phyloP scores from a whole-genome alignment of 805 yeast species.

The Hanseniaspora vineae region DNA sequence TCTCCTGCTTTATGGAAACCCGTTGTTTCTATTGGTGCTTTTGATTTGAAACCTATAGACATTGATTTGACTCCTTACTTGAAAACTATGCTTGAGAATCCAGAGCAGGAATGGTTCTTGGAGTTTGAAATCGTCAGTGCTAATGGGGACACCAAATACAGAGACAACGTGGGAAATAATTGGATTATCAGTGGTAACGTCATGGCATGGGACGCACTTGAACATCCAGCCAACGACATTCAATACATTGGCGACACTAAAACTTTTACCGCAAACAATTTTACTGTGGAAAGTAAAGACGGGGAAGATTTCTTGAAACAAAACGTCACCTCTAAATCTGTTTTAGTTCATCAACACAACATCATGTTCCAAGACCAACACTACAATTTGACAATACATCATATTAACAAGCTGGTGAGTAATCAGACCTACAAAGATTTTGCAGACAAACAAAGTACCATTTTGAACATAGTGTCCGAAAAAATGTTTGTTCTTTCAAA shows the following conservation, averaged over 20 bases:
- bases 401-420: constrained; percentile 24
- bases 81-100: constrained; percentile 47
- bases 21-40: constrained; percentile 60
- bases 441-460: constrained; percentile 25
- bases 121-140: constrained; percentile 44
- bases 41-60: constrained; percentile 58
- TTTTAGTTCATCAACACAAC: constrained; percentile 1
- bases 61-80: constrained; percentile 59
- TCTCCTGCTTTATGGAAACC: constrained; percentile 77
- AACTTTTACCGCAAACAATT: not conserved
- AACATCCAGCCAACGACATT: constrained; percentile 19
- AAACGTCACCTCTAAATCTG: constrained; percentile 7
- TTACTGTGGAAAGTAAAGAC: constrained; percentile 6
- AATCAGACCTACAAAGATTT: constrained; percentile 25
- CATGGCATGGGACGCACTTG: constrained; percentile 42
- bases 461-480: not conserved
- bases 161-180: constrained; percentile 29
- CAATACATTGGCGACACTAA: not conserved
- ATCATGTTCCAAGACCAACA: constrained; percentile 1
- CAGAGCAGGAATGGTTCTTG: constrained; percentile 22
- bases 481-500: not conserved
- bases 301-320: constrained; percentile 12
- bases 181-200: constrained; percentile 52
- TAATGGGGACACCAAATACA: constrained; percentile 23
- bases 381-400: constrained; percentile 9